Base-by-base conservation (phyloP, 1,284 basidiomycete genomes). In the Apiotrichum mycotoxinovorans region DNA sequence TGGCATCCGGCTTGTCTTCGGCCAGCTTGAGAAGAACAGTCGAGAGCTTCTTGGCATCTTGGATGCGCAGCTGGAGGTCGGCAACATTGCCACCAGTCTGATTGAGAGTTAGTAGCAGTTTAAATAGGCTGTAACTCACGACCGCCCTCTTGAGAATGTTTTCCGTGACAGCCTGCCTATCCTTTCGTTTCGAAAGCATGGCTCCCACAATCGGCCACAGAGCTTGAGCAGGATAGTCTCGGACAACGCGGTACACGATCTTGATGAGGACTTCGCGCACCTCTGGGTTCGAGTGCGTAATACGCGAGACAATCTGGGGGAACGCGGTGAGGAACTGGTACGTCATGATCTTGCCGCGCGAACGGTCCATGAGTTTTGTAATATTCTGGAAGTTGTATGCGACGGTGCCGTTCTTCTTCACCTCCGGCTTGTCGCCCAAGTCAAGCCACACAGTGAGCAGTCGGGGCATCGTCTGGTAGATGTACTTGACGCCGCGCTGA, bases 391-490 rank as follows among this genome's bases (percentile, higher is more conserved):
- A 35, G 34, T 44, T 43, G 27, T 15, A 26, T 20, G 46, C 26
- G 14, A 54, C 52, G 15, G n/a, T 38, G 4, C 40, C 44, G 20
- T 54, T 71, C 47, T 63, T 67, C 44, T 61, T 66, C 50, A 27
- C 64, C 8, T 70, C 71, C 3, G 74, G 70, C 9, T 74, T 70
- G 69, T 94, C 92, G n/a, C 89, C 93, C 58, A 90, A 78, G 70
- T 98, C 93, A 51, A 98, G 80, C 94, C 95, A 99, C 43, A 99
- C 84, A 0, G 94, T 98, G 15, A 98, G 82, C 62, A 98, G 82
- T 37, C 96, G 85, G 1, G 96, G 95, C 66, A 98, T 84, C 0
- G 92, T 94, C 72, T 97, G 94, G 74, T 95, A 98, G 49, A 97
- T 89, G 75, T 89, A 98, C 80, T 98, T 98, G 45, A 93, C 92